These are phyloP conservation scores for Candida orba DNA, from an alignment of 805 yeast species.

Conservation along the genomic window DNA sequence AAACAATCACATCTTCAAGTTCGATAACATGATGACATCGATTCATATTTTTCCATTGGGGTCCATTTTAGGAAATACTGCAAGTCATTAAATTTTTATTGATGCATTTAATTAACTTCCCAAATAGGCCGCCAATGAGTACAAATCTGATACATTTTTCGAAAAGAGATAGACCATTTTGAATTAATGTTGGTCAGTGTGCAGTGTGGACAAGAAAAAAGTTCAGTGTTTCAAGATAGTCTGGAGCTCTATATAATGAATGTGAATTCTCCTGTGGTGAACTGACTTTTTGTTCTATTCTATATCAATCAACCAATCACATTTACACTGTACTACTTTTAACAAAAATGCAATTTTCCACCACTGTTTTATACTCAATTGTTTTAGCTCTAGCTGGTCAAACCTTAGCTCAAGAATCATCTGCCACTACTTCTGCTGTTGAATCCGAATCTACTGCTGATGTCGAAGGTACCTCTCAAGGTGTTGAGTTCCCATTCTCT, in stretches of 20 bases:
- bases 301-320: not conserved
- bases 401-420: constrained; percentile 5
- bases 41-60: too few relatives aligned
- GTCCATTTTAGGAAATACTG: too few relatives aligned
- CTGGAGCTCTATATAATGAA: not conserved
- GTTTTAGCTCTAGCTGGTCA: constrained; percentile 9
- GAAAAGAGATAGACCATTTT: not conserved
- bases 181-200: too few relatives aligned
- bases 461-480: constrained; percentile 14
- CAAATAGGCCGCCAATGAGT: too few relatives aligned
- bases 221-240: not conserved
- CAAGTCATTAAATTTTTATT: too few relatives aligned
- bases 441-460: constrained; percentile 2
- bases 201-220: too few relatives aligned
- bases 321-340: not conserved
- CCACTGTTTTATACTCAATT: constrained; percentile 4
- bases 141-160: too few relatives aligned
- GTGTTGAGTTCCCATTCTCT: constrained; percentile 23
- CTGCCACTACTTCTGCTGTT: constrained; percentile 4
- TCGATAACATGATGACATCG: too few relatives aligned
- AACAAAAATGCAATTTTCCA: constrained; percentile 11
- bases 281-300: not conserved
- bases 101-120: too few relatives aligned
- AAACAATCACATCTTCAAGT: too few relatives aligned
- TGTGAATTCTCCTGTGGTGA: not conserved